Base-by-base conservation (phyloP, 352 stramenopile genomes). In the Globisporangium apiculatum region DNA sequence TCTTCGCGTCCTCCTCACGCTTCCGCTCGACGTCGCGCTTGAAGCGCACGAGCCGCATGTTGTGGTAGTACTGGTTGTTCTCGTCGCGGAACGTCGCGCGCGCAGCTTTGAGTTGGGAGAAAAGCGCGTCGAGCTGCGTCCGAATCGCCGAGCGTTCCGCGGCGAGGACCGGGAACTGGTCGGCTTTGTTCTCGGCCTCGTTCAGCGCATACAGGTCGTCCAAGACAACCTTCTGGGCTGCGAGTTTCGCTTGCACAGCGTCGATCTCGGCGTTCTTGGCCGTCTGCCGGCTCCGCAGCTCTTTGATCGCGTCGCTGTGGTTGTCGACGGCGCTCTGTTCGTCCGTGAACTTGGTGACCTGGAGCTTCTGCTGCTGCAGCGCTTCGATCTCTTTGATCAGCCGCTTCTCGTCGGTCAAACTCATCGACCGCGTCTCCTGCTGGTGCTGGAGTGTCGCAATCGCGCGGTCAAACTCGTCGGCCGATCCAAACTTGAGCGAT, bases 301-400 rank as follows among this genome's bases (percentile, higher is more conserved):
- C 79, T 65, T 94, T 90, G 60, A 94, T 89, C 53, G 56, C 76
- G 57, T 89, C 76, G 57, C 86, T 89, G 60, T 88, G 77, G 58
- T 76, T 79, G 31, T 97, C 90, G 37, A 97, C 71, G 36, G 84
- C 67, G 36, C 77, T 79, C 48, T 97, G 76, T 53, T 97, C 92
- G 18, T 67, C 71, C 40, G 86, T 72, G 50, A 97, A 66, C 54
- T 89, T 84, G 58, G 76, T 73, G 38, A 97, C 81, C 58, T 93
- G 82, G 15, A 89, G 75, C 75, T 97, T 98, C 62, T 94, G 91
- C 35, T 75, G 58, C 64, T 97, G 79, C 36, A 98, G 66, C 18
- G 75, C 74, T 60, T 98, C 94, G 60, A 99, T 98, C 65, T 99
- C 94, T 75, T 98, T 98, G 66, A 99, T 94, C 36, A 99, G 76